Evolutionary conservation across 2,329 filamentous ascomycete genomes (phyloP), one percentile per base, ranked within the genome.

Genomic region (Diaporthe australafricana): DNA sequence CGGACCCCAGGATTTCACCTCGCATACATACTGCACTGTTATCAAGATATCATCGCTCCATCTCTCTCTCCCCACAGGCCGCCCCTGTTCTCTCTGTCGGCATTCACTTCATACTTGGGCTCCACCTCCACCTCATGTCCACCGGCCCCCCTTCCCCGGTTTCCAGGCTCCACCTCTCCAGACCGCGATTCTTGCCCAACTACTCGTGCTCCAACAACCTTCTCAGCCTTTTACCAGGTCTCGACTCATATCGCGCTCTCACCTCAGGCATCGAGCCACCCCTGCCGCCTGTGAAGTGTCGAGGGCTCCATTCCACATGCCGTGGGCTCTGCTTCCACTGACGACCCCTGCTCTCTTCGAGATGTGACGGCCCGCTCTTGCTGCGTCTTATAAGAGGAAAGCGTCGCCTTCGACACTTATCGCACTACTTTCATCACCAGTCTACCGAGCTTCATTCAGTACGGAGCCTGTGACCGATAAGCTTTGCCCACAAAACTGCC

Each of bases 321-420:
- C 71, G 55, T 68, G 68, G 52, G 53, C 47, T 38, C 30, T 62
- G 40, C 53, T 66, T 53, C 60, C n/a, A n/a, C n/a, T n/a, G 60
- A 55, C 52, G 50, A 55, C 71, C 52, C 66, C 40, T 65, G 40
- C 27, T 35, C 50, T 35, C 25, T 70, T 32, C 53, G 27, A 68
- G 40, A 68, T 70, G 57, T 71, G 52, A 70, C 68, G 68, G 55
- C 71, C 68, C 68, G 71, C 27, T 42, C 27, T 38, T 42, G 52
- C 45, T 70, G 68, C 67, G 38, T 62, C 60, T 70, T 70, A 67
- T 66, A 66, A 72, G 65, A 53, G 60, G 27, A 60, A n/a, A 32
- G n/a, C 47, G 22, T 68, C 53, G 68, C 68, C 68, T 56, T 55
- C 35, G 27, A n/a, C 32, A 27, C 42, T 16, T 45, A 7, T 22